Conservation (phyloP, 306 rosid species). For the Carpinus fangiana region DNA sequence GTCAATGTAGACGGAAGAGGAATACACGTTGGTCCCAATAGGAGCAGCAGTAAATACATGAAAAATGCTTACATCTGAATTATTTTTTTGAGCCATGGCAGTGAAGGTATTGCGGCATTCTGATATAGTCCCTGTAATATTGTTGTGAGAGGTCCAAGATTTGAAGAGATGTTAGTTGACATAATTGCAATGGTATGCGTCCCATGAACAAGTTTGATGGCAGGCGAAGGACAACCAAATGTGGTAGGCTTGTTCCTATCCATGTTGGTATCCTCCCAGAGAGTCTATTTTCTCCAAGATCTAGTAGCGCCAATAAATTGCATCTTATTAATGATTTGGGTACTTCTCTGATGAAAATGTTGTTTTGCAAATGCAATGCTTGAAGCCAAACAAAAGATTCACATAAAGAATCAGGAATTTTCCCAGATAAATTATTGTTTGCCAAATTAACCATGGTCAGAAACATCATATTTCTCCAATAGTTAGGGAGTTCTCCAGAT, state of each 20-base stretch:
- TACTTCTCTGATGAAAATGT: not conserved
- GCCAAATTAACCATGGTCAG: not conserved
- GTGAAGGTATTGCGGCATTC: conserved; percentile 15
- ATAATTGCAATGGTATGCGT: conserved; percentile 18
- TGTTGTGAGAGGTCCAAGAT: conserved; percentile 23
- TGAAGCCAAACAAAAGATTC: too few species aligned
- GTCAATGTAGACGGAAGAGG: too few species aligned
- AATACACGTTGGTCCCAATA: too few species aligned
- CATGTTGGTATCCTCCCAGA: conserved; percentile 33
- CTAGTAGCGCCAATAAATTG: not conserved
- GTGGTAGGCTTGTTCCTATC: conserved; percentile 1
- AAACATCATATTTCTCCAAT: not conserved
- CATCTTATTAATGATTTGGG: conserved; percentile 13
- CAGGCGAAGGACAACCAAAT: conserved; percentile 19
- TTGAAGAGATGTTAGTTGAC: not conserved
- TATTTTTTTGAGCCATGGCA: not conserved
- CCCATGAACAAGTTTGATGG: conserved; percentile 14
- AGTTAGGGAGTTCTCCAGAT: not conserved
- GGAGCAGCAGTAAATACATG: too few species aligned
- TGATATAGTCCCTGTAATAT: not conserved
- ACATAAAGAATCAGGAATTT: not conserved
- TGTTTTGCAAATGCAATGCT: not conserved
- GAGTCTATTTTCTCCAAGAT: conserved; percentile 31
- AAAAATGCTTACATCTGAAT: too few species aligned
- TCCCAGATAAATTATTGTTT: not conserved